Conservation (phyloP, 2,329 filamentous ascomycete genomes). For the Trematosphaeria pertusa region DNA sequence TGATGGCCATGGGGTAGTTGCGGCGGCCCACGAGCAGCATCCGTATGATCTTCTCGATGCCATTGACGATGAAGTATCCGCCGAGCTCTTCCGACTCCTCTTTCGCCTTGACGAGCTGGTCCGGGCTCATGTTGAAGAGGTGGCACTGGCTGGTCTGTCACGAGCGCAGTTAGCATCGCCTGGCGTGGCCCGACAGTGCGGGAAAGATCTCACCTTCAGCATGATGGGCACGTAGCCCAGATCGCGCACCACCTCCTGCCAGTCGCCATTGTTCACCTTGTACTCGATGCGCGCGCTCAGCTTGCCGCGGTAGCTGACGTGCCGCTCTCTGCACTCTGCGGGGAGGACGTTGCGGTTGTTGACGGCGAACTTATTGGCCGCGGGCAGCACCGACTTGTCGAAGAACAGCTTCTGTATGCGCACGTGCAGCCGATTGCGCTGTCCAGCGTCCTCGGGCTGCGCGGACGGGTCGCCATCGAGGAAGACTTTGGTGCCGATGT, state of each 20-base stretch:
- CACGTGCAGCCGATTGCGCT: constrained; percentile 77
- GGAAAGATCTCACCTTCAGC: constrained; percentile 71
- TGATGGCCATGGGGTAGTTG: constrained; percentile 95
- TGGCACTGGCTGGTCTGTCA: constrained; percentile 85
- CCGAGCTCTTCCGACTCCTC: constrained; percentile 97
- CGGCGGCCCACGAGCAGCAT: constrained; percentile 88
- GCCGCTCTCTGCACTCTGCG: constrained; percentile 91
- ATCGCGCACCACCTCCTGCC: constrained; percentile 81
- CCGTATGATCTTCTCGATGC: constrained; percentile 95
- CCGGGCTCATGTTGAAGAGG: constrained; percentile 83
- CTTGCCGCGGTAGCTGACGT: constrained; percentile 88
- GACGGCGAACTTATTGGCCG: constrained; percentile 80
- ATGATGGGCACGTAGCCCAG: constrained; percentile 91
- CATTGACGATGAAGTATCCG: constrained; percentile 97
- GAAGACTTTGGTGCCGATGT: constrained; percentile 89
- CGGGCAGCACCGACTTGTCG: constrained; percentile 79
- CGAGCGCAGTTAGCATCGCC: constrained; percentile 30
- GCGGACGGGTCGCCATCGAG: constrained; percentile 74
- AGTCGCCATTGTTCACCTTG: constrained; percentile 84
- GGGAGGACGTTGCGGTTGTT: constrained; percentile 86
- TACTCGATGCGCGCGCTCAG: constrained; percentile 85
- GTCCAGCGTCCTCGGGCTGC: constrained; percentile 62
- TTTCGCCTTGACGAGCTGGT: constrained; percentile 81
- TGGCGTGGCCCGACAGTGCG: constrained; percentile 16
- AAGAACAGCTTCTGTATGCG: constrained; percentile 82